Evolutionary conservation across 768 basidiomycete genomes (phyloP), one percentile per base, ranked within the genome.

Genomic region (Mycena rebaudengoi): DNA sequence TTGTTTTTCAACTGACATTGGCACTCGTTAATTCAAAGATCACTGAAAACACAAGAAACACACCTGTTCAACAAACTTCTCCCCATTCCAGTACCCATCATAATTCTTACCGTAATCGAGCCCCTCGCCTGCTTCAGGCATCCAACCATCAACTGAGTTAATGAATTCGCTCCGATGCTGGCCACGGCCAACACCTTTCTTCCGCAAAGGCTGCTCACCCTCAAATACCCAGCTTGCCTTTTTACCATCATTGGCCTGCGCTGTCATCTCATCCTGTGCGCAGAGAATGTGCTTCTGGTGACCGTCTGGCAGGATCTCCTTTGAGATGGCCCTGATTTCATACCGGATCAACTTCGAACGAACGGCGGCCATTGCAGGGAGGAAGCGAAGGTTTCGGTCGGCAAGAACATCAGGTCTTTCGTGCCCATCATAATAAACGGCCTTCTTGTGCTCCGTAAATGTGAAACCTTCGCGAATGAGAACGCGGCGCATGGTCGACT

Each of bases 241-340:
- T 18, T 45, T 29, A 11, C 65, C 70, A 69, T 82, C 74, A 67
- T 84, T 73, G 41, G 78, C 72, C 53, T 84, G 80, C 0, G 73
- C 73, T 3, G 77, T 81, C 76, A 80, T 82, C 61, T 83, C 77
- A 64, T 79, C 82, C 57, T 77, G 82, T 40, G 69, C 71, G 46
- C 65, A 61, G 14, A 73, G 68, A 46, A 79, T 77, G 12, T 57
- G 63, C 57, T 75, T 72, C 41, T 63, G 72, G 65, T 44, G 65
- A 57, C 69, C 69, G 16, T 56, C 43, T 3, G 41, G 54, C 2
- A 48, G 14, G 3, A 58, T n/a, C 25, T 52, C 40, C 23, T 28
- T 35, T 5, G 28, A 25, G 13, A 60, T 52, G 21, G 62, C 54
- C 2, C 65, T 60, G n/a, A 66, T 53, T 13, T 48, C 60, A 33